A percentile compares a stretch with the other conserved stretches of the same genome.
Evolutionary conservation across 179 eudicot species (phyloP).

Genomic region (Heliamphora pulchella): DNA sequence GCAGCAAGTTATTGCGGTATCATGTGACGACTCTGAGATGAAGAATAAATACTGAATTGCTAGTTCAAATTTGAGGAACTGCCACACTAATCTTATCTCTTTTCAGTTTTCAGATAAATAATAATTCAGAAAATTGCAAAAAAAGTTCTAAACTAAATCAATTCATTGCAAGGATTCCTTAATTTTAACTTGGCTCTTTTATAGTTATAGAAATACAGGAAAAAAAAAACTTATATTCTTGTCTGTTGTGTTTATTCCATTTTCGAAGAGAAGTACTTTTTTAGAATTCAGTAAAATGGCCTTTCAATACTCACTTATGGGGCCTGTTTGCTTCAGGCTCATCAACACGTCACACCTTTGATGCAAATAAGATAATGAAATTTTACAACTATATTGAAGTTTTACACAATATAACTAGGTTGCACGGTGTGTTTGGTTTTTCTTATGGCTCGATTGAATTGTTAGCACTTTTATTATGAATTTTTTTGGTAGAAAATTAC

Average conservation of each 20-base stretch:
- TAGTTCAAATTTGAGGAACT: background rate
- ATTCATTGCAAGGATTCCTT: too few species aligned
- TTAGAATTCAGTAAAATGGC: too few species aligned
- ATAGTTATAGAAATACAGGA: too few species aligned
- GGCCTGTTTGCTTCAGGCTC: too few species aligned
- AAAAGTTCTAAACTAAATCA: too few species aligned
- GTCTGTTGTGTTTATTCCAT: too few species aligned
- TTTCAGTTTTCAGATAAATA: background rate
- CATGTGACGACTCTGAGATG: background rate
- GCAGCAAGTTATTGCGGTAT: background rate
- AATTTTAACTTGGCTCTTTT: too few species aligned
- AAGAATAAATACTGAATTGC: background rate
- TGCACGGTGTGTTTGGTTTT: background rate
- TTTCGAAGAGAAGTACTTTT: too few species aligned
- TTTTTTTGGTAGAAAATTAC: background rate
- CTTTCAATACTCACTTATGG: too few species aligned
- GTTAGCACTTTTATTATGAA: background rate
- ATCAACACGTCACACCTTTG: too few species aligned
- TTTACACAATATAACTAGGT: background rate
- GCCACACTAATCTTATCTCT: background rate
- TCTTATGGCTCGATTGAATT: background rate
- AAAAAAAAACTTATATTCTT: too few species aligned
- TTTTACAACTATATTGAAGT: background rate
- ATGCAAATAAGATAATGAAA: background rate
- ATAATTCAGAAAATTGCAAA: background rate